phyloP scores from a whole-genome alignment of 495 filamentous ascomycete species.

The Aspergillus bridgeri region DNA sequence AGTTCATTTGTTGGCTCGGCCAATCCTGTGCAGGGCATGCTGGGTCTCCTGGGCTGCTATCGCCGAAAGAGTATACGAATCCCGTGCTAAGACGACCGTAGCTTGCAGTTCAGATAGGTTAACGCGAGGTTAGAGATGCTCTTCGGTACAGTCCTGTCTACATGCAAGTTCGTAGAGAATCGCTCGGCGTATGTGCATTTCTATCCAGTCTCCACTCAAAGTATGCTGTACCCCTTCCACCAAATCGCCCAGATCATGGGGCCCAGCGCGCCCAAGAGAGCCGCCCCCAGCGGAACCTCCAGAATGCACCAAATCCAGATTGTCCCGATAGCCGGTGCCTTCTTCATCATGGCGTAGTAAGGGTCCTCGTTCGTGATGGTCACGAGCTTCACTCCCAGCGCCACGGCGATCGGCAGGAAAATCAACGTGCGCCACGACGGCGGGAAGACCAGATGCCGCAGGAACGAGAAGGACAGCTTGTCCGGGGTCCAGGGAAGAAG shows the following conservation, averaged over 20 bases:
- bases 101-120: too few species aligned
- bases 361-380: conserved; percentile 71
- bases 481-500: conserved; percentile 30
- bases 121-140: too few species aligned
- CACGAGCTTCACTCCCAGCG: conserved; percentile 74
- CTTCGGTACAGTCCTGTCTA: too few species aligned
- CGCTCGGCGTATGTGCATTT: too few species aligned
- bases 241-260: conserved; percentile 59
- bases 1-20: too few species aligned
- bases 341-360: conserved; percentile 90
- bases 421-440: conserved; percentile 31
- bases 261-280: conserved; percentile 53
- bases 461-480: conserved; percentile 30
- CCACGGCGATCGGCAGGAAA: conserved; percentile 52
- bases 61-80: too few species aligned
- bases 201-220: conserved; percentile 19
- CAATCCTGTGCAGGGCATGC: too few species aligned
- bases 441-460: conserved; percentile 35
- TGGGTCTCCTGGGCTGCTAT: too few species aligned
- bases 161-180: too few species aligned
- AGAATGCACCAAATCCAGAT: conserved; percentile 93
- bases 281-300: conserved; percentile 72
- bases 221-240: conserved; percentile 64
- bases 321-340: conserved; percentile 80
- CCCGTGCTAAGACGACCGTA: too few species aligned